Evolutionary conservation across 2,329 filamentous ascomycete species (phyloP).

Genomic region (Colletotrichum chrysophilum): DNA sequence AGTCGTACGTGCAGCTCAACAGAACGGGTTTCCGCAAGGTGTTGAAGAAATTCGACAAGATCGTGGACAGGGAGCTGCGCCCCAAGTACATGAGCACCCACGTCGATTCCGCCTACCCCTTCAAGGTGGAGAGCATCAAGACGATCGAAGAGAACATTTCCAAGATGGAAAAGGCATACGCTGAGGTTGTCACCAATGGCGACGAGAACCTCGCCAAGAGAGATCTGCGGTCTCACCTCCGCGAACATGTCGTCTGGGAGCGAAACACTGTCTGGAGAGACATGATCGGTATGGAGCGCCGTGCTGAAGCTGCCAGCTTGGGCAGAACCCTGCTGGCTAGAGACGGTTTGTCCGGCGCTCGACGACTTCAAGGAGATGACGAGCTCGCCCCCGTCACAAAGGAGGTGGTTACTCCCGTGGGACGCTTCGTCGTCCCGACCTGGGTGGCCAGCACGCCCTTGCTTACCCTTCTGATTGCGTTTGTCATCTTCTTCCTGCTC

Average conservation of each 20-base stretch:
- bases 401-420: conserved; percentile 80
- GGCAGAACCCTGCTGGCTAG: conserved; percentile 83
- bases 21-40: conserved; percentile 96
- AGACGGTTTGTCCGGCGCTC: conserved; percentile 69
- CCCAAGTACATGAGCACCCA: conserved; percentile 74
- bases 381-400: conserved; percentile 65
- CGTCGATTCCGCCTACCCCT: conserved; percentile 83
- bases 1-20: conserved; percentile 95
- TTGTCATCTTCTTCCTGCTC: conserved; percentile 76
- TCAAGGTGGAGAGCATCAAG: conserved; percentile 74
- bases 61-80: conserved; percentile 81
- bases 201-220: conserved; percentile 79
- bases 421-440: conserved; percentile 73
- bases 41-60: conserved; percentile 99
- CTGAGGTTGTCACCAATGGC: conserved; percentile 81
- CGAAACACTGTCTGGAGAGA: conserved; percentile 98
- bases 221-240: conserved; percentile 86
- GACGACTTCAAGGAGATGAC: conserved; percentile 85
- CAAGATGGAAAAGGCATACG: conserved; percentile 80
- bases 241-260: conserved; percentile 99
- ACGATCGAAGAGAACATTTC: conserved; percentile 74
- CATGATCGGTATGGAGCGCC: conserved; percentile 96
- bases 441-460: conserved; percentile 89
- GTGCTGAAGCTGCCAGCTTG: conserved; percentile 91
- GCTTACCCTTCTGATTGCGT: conserved; percentile 72